A percentile compares a stretch with the other conserved stretches of the same genome.
Conservation (phyloP, 2,329 filamentous ascomycete species). For the Hymenoscyphus fructigenus region DNA sequence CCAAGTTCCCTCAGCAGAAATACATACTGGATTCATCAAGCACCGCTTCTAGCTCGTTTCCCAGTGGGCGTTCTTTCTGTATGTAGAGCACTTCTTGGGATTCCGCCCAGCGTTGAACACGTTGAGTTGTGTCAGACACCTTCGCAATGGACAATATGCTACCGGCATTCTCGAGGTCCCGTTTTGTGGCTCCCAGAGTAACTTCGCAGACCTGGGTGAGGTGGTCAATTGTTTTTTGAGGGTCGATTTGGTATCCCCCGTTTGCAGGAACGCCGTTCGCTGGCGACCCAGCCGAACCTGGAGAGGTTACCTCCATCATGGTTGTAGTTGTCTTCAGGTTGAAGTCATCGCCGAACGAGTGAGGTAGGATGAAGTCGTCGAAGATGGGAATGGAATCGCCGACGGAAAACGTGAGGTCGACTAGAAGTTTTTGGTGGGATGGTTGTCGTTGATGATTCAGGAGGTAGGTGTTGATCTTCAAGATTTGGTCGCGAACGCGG, state of each 20-base stretch:
- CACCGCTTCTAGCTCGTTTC: constrained; percentile 29
- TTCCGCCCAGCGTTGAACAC: constrained; percentile 90
- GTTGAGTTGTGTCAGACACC: constrained; percentile 76
- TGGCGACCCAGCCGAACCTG: constrained; percentile 32
- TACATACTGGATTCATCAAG: constrained; percentile 40
- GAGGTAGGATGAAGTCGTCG: constrained; percentile 19
- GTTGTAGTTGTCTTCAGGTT: constrained; percentile 21
- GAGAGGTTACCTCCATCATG: constrained; percentile 37
- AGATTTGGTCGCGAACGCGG: constrained; percentile 6
- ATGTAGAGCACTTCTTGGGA: constrained; percentile 86
- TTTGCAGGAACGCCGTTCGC: constrained; percentile 28
- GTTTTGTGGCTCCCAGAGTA: constrained; percentile 70
- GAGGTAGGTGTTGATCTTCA: neutral
- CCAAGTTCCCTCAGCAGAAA: neutral
- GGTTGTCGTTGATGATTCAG: constrained; percentile 17
- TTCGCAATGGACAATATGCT: constrained; percentile 76
- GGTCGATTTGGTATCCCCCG: constrained; percentile 58
- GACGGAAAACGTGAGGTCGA: constrained; percentile 16
- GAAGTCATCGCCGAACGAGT: constrained; percentile 28
- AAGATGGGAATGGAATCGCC: constrained; percentile 18
- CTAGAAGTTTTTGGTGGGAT: constrained; percentile 20
- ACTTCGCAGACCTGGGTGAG: constrained; percentile 69
- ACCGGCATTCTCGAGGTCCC: constrained; percentile 76
- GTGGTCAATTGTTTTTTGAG: constrained; percentile 69
- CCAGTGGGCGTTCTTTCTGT: constrained; percentile 71